These are phyloP conservation scores for Porcisia deanei DNA, from an alignment of 208 protist genomes.

Conservation along the genomic window DNA sequence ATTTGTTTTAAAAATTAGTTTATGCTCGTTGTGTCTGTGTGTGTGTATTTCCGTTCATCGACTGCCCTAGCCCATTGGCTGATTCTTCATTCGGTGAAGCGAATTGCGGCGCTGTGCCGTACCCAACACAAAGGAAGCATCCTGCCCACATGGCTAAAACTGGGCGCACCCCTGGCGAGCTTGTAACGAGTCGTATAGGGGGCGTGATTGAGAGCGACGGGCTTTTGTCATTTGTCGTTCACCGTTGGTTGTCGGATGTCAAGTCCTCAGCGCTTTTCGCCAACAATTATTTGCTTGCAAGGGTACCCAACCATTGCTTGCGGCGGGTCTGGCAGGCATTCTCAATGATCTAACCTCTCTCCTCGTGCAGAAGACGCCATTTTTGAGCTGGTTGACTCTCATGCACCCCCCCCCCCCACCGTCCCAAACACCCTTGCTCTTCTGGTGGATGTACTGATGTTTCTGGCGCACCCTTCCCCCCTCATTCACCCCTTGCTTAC, in stretches of 20 bases:
- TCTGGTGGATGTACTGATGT: neutral
- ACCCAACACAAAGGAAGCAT: constrained; percentile 2
- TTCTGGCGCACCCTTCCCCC: neutral
- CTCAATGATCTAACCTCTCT: neutral
- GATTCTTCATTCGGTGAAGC: neutral
- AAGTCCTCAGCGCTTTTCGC: neutral
- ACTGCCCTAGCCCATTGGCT: neutral
- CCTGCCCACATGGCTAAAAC: neutral
- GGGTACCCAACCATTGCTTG: too few relatives aligned
- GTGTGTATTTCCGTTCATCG: neutral
- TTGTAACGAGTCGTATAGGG: too few relatives aligned
- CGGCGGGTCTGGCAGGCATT: neutral
- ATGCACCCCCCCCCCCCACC: too few relatives aligned
- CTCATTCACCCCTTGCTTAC: neutral
- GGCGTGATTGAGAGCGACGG: neutral
- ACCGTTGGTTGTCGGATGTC: neutral
- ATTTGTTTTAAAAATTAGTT: neutral
- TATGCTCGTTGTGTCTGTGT: neutral
- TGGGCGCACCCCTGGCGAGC: neutral
- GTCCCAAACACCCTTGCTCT: too few relatives aligned
- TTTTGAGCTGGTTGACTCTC: neutral
- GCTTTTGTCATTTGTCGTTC: neutral
- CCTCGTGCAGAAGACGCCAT: neutral
- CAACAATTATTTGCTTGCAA: neutral
- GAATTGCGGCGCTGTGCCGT: neutral